Base-by-base conservation (phyloP, 208 protist genomes). In the Leishmania turanica region DNA sequence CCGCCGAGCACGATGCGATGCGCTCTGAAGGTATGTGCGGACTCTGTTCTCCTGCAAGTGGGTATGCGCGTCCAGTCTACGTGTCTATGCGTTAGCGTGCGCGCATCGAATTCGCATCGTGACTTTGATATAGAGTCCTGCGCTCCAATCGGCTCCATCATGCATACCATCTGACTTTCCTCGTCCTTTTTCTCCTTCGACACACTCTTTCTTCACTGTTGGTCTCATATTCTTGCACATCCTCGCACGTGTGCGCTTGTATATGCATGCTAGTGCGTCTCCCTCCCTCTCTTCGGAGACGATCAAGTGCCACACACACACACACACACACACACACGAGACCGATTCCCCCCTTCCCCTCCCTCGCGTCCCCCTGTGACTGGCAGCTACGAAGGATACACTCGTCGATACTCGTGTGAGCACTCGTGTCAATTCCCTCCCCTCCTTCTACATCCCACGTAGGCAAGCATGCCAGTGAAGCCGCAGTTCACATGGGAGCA, bases 401-500 rank as follows among this genome's bases (percentile, higher is more conserved):
- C 62, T 24, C 42, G 24, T 37, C 40, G 24, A 73, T 34, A 34
- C 68, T 73, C 8, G 27, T n/a, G 13, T 7, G 21, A 53, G n/a
- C 62, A 60, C 62, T 74, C 21, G n/a, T 40, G 31, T 21, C 5
- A 27, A 40, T 51, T 11, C 45, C 27, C 2, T 37, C 51, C 3
- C 51, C 72, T 31, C 15, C n/a, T 51, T 31, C 62, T 42, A 68
- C 62, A 40, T 34, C 62, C 5, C 69, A 54, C 47, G 24, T 34
- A 37, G n/a, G 27, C 31, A 65, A 64, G 15, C 15, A 98, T 98
- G 96, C 96, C 96, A 27, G 87, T 98, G 31, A 95, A 87, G 58
- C 94, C 93, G 3, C 62, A 87, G 47, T 97, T 95, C 78, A 86
- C 93, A 66, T 98, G 96, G 96, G 93, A 98, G 60, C 93, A 98